Evolutionary conservation across 225 moss, liverwort and hornwort genomes (phyloP).

Genomic region (Rhytidiadelphus loreus): DNA sequence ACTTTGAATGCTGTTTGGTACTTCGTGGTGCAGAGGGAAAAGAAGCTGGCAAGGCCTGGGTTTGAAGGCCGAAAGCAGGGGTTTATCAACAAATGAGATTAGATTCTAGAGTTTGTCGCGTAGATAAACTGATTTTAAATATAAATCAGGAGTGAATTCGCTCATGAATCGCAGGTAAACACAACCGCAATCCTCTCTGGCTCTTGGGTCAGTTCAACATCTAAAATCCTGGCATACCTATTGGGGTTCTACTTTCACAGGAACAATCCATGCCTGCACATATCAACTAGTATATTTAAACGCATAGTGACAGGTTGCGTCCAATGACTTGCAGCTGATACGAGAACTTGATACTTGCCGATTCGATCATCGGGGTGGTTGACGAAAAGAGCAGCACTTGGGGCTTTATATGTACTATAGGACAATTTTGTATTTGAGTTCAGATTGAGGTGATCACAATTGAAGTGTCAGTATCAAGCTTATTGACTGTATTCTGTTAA

Average conservation of each 20-base stretch:
- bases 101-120: neutral
- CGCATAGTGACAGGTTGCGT: neutral
- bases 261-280: neutral
- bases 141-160: neutral
- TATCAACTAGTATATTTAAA: neutral
- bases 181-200: neutral
- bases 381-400: neutral
- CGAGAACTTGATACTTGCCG: neutral
- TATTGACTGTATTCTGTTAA: neutral
- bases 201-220: neutral
- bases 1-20: neutral
- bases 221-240: neutral
- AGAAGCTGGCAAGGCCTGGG: slow-evolving; percentile 89
- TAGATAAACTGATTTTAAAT: neutral
- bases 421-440: slow-evolving; percentile 20
- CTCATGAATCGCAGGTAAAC: neutral
- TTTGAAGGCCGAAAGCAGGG: slow-evolving; percentile 94
- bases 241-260: neutral
- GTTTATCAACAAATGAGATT: slow-evolving; percentile 63
- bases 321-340: neutral
- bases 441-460: neutral
- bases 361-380: neutral
- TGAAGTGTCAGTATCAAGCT: neutral
- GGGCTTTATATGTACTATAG: slow-evolving; percentile 18
- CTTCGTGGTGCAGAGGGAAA: slow-evolving; percentile 67